Base-by-base conservation (phyloP, 208 protist genomes). In the Histomonas meleagridis region DNA sequence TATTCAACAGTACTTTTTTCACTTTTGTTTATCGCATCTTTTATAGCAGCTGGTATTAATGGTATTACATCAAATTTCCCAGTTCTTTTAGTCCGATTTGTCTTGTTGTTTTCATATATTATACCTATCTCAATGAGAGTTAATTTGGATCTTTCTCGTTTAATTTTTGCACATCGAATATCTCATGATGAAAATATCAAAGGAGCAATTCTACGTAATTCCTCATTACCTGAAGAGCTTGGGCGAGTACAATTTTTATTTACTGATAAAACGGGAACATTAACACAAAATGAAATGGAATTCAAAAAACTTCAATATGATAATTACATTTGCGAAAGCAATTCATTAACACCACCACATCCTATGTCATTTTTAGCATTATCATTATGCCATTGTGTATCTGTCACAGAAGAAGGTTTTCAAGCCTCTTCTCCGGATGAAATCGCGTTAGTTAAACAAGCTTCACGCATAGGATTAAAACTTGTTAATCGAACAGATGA, bases 241-340 rank as follows among this genome's bases (percentile, higher is more conserved):
- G 97, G 97, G 32, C 95, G 97, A 32, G 95, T 99, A 57, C 95
- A 97, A 81, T 99, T 98, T 94, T 94, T 99, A 49, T 97, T 99
- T 90, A 96, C 96, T 23, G 98, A 99, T 94, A 99, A 99, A 94
- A 99, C 98, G 16, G 98, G 98, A 57, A 99, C 98, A 51, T 94
- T 99, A 12, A 99, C 98, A 4, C 91, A 92, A 32, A 96, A 96
- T 90, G 7, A 35, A 10, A 86, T 86, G 76, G 32, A 51, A 32
- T 49, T 86, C 1, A 86, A 86, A 16, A 86, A 86, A 55, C 46
- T 51, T 5, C 14, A 18, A 1, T 40, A 38, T 16, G 46, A 86
- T 38, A 18, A 26, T 55, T 5, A 51, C 3, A 53, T 86, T 16
- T 86, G 55, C 18, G 76, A 55, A 55, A 10, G 40, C 40, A 32